phyloP scores from a whole-genome alignment of 352 stramenopile species.

The Phytophthora hibernalis region DNA sequence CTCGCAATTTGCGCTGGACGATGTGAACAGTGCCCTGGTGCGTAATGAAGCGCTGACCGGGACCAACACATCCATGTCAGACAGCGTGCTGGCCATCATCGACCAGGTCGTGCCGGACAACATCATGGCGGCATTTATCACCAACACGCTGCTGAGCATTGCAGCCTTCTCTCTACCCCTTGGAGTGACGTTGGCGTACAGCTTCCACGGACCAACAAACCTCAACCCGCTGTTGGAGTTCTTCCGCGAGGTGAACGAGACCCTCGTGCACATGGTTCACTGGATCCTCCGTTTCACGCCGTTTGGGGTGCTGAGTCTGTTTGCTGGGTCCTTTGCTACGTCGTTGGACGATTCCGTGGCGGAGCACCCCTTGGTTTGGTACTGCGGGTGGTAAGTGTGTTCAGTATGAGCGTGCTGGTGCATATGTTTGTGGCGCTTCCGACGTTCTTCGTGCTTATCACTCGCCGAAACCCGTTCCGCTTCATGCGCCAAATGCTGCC shows the following conservation, averaged over 20 bases:
- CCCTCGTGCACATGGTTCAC: slow-evolving; percentile 77
- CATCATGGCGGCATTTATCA: slow-evolving; percentile 75
- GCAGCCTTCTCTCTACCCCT: slow-evolving; percentile 75
- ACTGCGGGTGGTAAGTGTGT: slow-evolving; percentile 53
- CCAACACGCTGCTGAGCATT: slow-evolving; percentile 71
- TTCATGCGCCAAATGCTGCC: slow-evolving; percentile 78
- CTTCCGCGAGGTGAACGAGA: slow-evolving; percentile 80
- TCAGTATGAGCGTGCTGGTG: slow-evolving; percentile 51
- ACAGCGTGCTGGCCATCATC: slow-evolving; percentile 72
- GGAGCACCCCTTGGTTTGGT: slow-evolving; percentile 52
- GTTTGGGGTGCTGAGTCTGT: slow-evolving; percentile 71
- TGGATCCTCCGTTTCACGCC: slow-evolving; percentile 81
- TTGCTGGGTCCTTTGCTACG: slow-evolving; percentile 66
- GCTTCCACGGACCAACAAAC: slow-evolving; percentile 72
- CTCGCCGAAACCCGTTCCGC: slow-evolving; percentile 68
- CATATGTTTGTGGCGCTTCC: slow-evolving; percentile 77
- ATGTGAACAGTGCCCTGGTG: slow-evolving; percentile 65
- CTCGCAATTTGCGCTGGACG: slow-evolving; percentile 62
- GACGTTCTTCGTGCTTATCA: slow-evolving; percentile 61
- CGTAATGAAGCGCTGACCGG: slow-evolving; percentile 49
- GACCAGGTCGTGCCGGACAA: slow-evolving; percentile 73
- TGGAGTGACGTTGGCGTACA: slow-evolving; percentile 68
- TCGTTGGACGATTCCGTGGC: slow-evolving; percentile 50
- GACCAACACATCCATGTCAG: slow-evolving; percentile 55
- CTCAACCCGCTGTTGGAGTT: slow-evolving; percentile 85